phyloP scores from a whole-genome alignment of 2,329 filamentous ascomycete genomes.

The Diaporthe sp. region DNA sequence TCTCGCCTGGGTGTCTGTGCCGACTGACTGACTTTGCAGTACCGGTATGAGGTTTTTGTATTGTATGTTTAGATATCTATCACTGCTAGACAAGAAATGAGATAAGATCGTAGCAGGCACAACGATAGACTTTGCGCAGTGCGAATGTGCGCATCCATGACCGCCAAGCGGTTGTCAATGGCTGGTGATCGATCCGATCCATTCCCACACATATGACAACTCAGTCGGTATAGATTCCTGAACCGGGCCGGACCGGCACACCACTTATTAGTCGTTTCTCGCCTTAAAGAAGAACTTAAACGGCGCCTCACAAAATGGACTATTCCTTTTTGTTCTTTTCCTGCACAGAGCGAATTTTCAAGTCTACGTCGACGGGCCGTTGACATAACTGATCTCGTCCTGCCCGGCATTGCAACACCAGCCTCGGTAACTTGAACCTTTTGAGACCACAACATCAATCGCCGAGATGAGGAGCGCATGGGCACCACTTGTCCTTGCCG shows the following conservation, averaged over 20 bases:
- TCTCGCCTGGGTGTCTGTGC: neutral
- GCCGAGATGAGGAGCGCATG: constrained; percentile 46
- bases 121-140: neutral
- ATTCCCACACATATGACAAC: neutral
- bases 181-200: constrained; percentile 19
- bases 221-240: neutral
- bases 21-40: neutral
- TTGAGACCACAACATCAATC: neutral
- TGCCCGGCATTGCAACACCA: constrained; percentile 1
- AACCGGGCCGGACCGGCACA: constrained; percentile 29
- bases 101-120: neutral
- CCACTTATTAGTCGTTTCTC: constrained; percentile 7
- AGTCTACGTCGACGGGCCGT: neutral
- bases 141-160: neutral
- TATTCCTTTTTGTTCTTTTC: neutral
- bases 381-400: neutral
- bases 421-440: neutral
- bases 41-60: neutral
- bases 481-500: constrained; percentile 42
- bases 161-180: neutral
- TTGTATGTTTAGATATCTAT: neutral
- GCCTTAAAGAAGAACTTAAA: neutral
- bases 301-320: neutral
- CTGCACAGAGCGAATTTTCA: neutral
- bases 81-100: neutral